Conservation (phyloP, 176 grass and related monocot species). For the Themeda triandra region DNA sequence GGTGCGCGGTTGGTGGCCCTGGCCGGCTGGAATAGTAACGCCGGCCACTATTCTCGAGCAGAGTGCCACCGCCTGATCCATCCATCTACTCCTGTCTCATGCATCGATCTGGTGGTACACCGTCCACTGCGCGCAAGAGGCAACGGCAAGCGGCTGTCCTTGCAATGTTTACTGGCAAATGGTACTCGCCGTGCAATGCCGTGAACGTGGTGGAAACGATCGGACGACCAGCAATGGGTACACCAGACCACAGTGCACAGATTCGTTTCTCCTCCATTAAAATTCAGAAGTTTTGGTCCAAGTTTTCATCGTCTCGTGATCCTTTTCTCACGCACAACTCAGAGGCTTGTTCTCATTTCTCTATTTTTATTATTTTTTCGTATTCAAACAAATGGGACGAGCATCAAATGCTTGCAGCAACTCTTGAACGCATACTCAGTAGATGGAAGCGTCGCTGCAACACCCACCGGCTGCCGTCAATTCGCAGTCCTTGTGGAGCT, state of each 20-base stretch:
- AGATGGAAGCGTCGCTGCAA: neutral
- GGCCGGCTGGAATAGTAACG: neutral
- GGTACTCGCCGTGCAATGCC: neutral
- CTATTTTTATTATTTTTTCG: neutral
- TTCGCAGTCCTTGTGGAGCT: too few species aligned
- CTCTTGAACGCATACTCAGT: neutral
- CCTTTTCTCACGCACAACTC: conserved; percentile 21
- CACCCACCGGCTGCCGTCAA: neutral
- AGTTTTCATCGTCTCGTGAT: conserved; percentile 1
- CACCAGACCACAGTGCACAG: neutral
- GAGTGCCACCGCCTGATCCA: conserved; percentile 7
- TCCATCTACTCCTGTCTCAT: too few species aligned
- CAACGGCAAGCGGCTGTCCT: too few species aligned
- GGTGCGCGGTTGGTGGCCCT: neutral
- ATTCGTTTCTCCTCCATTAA: conserved; percentile 30
- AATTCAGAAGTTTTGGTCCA: neutral
- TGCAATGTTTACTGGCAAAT: neutral
- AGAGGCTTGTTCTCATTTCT: neutral
- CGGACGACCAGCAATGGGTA: conserved; percentile 7
- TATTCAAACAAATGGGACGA: neutral
- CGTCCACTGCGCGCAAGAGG: neutral
- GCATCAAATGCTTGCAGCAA: neutral
- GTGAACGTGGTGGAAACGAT: neutral
- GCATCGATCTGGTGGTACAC: too few species aligned
- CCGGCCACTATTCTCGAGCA: neutral